Conservation (phyloP, 73 alveolate species). For the Symbiodinium natans region DNA sequence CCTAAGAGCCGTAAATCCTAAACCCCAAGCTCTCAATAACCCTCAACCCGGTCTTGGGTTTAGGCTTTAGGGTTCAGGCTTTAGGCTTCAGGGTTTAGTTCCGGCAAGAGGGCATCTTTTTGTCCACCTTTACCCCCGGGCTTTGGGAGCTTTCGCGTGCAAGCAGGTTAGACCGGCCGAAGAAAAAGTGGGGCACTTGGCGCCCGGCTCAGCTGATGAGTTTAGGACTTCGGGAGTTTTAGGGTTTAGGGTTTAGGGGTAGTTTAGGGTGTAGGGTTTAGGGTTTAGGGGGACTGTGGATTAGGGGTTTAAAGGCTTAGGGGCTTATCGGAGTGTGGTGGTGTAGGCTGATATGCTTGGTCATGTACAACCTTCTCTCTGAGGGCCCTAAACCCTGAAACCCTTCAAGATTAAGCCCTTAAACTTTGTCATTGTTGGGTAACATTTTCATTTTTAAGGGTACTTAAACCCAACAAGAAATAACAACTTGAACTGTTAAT, state of each 20-base stretch:
- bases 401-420: too few species aligned
- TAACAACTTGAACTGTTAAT: too few species aligned
- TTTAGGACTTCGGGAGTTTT: not conserved
- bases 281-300: too few species aligned
- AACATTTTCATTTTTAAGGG: too few species aligned
- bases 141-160: not conserved
- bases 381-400: too few species aligned
- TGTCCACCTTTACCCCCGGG: not conserved
- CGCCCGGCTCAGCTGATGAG: not conserved
- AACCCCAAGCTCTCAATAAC: too few species aligned
- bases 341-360: too few species aligned
- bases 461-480: too few species aligned
- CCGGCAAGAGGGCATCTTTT: not conserved
- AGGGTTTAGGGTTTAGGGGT: not conserved
- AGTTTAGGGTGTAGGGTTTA: not conserved
- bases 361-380: too few species aligned
- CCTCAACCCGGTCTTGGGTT: not conserved
- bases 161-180: conserved; percentile 60
- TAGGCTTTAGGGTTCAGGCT: not conserved
- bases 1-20: not conserved
- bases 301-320: too few species aligned
- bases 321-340: too few species aligned
- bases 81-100: not conserved
- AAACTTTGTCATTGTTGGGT: too few species aligned
- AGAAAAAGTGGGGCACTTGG: conserved; percentile 90